phyloP scores from a whole-genome alignment of 2,329 filamentous ascomycete genomes.

The Colletotrichum sojae region DNA sequence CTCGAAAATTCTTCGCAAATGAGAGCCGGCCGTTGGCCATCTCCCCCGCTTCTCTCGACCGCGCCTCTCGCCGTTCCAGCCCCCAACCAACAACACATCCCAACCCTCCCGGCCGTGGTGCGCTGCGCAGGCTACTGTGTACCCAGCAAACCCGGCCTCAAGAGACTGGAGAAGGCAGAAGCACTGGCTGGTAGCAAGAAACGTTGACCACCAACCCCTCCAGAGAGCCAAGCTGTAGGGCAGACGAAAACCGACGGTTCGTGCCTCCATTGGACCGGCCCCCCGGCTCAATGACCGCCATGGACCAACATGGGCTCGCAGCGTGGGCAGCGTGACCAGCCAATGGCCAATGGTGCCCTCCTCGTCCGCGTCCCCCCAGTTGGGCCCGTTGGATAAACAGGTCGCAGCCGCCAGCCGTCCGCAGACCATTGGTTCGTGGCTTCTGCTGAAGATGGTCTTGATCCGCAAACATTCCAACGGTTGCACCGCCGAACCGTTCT shows the following conservation, averaged over 20 bases:
- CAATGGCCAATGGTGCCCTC: constrained; percentile 38
- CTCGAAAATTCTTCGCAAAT: constrained; percentile 20
- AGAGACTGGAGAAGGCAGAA: neutral
- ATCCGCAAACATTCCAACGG: constrained; percentile 40
- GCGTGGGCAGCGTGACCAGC: constrained; percentile 23
- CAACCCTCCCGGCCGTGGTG: neutral
- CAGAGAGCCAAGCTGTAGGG: constrained; percentile 26
- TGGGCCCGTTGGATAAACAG: constrained; percentile 29
- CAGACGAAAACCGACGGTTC: constrained; percentile 18
- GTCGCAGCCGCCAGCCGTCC: constrained; percentile 26
- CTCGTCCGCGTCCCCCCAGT: neutral
- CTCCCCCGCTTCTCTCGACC: constrained; percentile 26
- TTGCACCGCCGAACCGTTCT: constrained; percentile 40
- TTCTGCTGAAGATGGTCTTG: constrained; percentile 27
- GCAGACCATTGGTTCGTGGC: constrained; percentile 23
- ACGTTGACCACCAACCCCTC: neutral
- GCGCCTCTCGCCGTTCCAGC: constrained; percentile 22
- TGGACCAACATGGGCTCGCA: constrained; percentile 32
- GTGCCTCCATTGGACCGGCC: constrained; percentile 17
- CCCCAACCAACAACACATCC: constrained; percentile 1
- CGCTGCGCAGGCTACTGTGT: constrained; percentile 6
- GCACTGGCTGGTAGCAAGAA: constrained; percentile 28
- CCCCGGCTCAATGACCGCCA: constrained; percentile 26
- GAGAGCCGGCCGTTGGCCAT: neutral
- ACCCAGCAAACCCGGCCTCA: constrained; percentile 23